Conservation (phyloP, 1,139 yeast species). For the Zygosaccharomyces sapae region DNA sequence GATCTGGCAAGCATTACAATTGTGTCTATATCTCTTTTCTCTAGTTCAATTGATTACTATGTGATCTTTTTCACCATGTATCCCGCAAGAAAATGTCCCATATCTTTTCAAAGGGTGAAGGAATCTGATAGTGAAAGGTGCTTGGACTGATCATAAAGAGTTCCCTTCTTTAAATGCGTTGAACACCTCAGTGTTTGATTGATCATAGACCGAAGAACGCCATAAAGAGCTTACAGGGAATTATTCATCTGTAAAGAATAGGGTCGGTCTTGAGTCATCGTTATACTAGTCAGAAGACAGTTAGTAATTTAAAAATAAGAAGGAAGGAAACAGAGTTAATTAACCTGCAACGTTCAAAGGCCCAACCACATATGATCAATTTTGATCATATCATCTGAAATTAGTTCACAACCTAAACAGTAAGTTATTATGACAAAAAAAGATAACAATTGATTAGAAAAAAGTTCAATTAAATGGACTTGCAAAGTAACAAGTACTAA, state of each 20-base stretch:
- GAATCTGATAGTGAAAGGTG: background rate
- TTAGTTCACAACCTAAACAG: background rate
- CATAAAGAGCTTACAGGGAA: background rate
- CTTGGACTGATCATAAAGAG: background rate
- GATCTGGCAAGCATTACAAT: background rate
- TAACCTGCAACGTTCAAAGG: background rate
- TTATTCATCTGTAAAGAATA: background rate
- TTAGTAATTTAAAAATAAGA: background rate
- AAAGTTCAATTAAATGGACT: background rate
- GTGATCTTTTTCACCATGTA: background rate
- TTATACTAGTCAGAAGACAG: background rate
- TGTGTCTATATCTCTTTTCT: background rate
- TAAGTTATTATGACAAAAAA: background rate
- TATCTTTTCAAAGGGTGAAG: background rate
- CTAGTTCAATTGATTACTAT: background rate
- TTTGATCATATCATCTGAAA: background rate
- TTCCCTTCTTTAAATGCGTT: background rate
- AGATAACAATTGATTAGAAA: background rate
- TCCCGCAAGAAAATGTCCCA: conserved; percentile 1
- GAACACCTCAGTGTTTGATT: background rate
- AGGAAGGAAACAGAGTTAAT: background rate
- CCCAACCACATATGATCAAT: background rate
- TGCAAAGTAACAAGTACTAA: background rate
- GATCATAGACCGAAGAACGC: background rate
- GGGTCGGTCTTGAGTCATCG: background rate